Base-by-base conservation (phyloP, 2,329 filamentous ascomycete genomes). In the Pseudogymnoascus sp. region DNA sequence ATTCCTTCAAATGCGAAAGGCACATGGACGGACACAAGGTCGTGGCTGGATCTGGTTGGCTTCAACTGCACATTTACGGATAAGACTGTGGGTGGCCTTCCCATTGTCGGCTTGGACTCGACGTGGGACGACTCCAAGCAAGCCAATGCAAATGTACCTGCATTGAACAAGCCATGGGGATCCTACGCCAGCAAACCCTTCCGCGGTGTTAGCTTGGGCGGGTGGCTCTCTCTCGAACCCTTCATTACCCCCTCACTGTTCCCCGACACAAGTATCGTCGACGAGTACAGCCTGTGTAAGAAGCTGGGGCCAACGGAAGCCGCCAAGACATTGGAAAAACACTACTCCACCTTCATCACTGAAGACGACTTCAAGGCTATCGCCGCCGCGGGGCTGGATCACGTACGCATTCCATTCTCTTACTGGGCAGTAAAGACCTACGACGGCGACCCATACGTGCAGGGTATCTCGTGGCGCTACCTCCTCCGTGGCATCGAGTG, bases 181-280 rank as follows among this genome's bases (percentile, higher is more conserved):
- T 79, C 87, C 1, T 99, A 97, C 70, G 84, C 86, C 2, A 85
- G 84, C 23, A 86, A 82, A 63, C 92, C 93, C 1, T 91, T 96
- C 28, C 86, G 93, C 6, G 95, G 95, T 1, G 91, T 97, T 36
- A 97, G 96, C 71, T 74, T 97, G 1, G 95, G 95, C 61, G 95
- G 95, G 13, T 99, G 95, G 95, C 83, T 99, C 1, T 90, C 89
- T 2, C 78, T 99, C 10, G 95, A 99, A 72, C 95, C 95, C 0
- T 97, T 96, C 74, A 97, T 99, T 73, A 93, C 91, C 3, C 95
- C 95, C 0, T 97, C 93, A 0, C 82, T 96, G 28, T 99, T 99
- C 77, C 50, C 50, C n/a, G 78, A 85, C 66, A 83, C 83, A 66
- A 78, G 85, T 7, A 84, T 97, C 42, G 82, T 97, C 17, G 95